Evolutionary conservation across 202 grass and related monocot species (phyloP).

Genomic region (Panicum hallii): DNA sequence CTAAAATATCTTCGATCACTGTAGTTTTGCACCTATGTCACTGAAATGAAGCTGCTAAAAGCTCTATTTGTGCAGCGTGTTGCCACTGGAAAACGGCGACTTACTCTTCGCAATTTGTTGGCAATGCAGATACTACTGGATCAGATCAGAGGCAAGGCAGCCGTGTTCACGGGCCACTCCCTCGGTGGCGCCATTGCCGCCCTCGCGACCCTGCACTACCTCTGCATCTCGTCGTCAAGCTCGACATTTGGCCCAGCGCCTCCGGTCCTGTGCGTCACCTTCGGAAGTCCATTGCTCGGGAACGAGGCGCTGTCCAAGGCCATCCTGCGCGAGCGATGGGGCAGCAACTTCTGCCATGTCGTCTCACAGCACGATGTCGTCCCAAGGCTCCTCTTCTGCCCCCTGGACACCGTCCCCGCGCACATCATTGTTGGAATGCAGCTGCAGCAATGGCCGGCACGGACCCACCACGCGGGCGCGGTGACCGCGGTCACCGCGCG

Average conservation of each 20-base stretch:
- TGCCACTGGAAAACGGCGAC: not conserved
- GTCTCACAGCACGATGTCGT: constrained; percentile 77
- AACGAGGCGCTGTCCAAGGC: constrained; percentile 72
- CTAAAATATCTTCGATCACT: no score
- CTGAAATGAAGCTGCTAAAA: not conserved
- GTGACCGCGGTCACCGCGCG: not conserved
- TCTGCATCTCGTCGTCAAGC: constrained; percentile 67
- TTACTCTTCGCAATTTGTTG: constrained; percentile 4
- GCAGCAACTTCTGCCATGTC: constrained; percentile 79
- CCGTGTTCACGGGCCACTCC: constrained; percentile 89
- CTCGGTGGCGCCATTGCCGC: constrained; percentile 75
- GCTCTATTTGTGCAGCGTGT: not conserved
- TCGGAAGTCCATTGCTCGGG: constrained; percentile 76
- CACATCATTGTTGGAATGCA: constrained; percentile 47
- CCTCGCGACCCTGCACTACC: constrained; percentile 70
- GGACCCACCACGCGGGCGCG: not conserved
- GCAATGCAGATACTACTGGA: constrained; percentile 65
- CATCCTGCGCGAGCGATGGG: constrained; percentile 78
- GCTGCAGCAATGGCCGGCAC: constrained; percentile 39
- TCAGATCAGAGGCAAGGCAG: constrained; percentile 74
- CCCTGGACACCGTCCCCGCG: constrained; percentile 44
- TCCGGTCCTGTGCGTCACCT: constrained; percentile 82
- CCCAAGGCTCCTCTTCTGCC: constrained; percentile 89
- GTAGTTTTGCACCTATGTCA: not conserved
- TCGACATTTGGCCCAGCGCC: constrained; percentile 38